Evolutionary conservation across 306 rosid species (phyloP).

Genomic region (Prunus dulcis): DNA sequence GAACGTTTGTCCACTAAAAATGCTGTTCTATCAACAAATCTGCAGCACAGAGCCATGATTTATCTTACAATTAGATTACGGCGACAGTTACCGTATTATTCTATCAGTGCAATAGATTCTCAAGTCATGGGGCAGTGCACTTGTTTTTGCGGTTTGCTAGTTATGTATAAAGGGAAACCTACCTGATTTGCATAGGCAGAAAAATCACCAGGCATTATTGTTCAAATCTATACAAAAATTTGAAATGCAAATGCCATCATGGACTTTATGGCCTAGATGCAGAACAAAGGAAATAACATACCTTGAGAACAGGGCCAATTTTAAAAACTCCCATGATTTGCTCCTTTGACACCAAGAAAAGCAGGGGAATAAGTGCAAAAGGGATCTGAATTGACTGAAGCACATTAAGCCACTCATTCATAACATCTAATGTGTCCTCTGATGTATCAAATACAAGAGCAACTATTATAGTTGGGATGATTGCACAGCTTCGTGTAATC

Average conservation of each 20-base stretch:
- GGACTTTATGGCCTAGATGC: conserved; percentile 5
- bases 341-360: conserved; percentile 89
- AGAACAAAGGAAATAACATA: conserved; percentile 25
- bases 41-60: background rate
- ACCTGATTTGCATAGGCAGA: background rate
- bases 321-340: conserved; percentile 83
- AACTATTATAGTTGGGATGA: conserved; percentile 79
- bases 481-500: conserved; percentile 86
- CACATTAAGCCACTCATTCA: conserved; percentile 97
- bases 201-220: background rate
- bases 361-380: conserved; percentile 93
- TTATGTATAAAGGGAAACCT: background rate
- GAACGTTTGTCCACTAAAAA: background rate
- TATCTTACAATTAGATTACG: background rate
- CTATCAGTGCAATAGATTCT: background rate
- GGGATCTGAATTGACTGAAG: conserved; percentile 98
- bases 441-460: conserved; percentile 82
- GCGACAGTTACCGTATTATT: background rate
- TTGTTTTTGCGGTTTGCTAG: background rate
- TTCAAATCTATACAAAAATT: background rate
- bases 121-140: too few relatives aligned
- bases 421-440: conserved; percentile 58
- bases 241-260: background rate
- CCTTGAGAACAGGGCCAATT: conserved; percentile 81
- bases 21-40: background rate